Evolutionary conservation across 1,139 yeast species (phyloP), one percentile per base, ranked within the genome.

Genomic region (Hyphopichia khmerensis): DNA sequence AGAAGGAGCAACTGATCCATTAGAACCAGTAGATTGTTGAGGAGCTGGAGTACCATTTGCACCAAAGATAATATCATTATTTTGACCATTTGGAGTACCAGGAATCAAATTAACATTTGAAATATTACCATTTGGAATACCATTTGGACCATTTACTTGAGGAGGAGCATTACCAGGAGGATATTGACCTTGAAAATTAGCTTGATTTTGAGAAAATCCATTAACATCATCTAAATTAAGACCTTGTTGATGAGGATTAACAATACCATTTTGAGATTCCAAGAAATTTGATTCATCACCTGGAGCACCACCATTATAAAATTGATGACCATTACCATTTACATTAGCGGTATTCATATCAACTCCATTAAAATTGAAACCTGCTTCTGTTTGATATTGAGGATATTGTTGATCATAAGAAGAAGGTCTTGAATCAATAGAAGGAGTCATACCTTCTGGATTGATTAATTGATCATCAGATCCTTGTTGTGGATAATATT

Each of bases 1-100:
- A 16, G 89, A 82, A 26, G 90, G 89, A 1, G 86, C 86, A 23
- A 71, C 68, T 21, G 59, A 41, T 15, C 56, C 41, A 40, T 47
- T 50, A 24, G 44, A 51, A 27, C 46, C 49, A n/a, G 42, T 35
- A 9, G 40, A 34, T 33, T 43, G 38, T 29, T 41, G 47, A 15
- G 40, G 35, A 9, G 40, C 24, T 32, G 37, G 39, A 33, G 40
- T 38, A 14, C 40, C 44, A 24, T 36, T 36, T 3, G 36, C n/a
- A 16, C 38, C 40, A 24, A 40, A 38, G 13, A 34, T 40, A 15
- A 40, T 17, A 40, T 40, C 42, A 23, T 33, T 39, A 15, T 29
- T 29, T 21, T 39, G 41, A 26, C 34, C 34, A 33, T 33, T 33
- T 27, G 37, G 36, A 14, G 36, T 33, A 34, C 34, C 38, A 9